Percentiles rank a stretch among this genome's conserved stretches.
These are phyloP conservation scores for Lachnellula subtilissima DNA, from an alignment of 2,329 filamentous ascomycete species.

Conservation along the genomic window DNA sequence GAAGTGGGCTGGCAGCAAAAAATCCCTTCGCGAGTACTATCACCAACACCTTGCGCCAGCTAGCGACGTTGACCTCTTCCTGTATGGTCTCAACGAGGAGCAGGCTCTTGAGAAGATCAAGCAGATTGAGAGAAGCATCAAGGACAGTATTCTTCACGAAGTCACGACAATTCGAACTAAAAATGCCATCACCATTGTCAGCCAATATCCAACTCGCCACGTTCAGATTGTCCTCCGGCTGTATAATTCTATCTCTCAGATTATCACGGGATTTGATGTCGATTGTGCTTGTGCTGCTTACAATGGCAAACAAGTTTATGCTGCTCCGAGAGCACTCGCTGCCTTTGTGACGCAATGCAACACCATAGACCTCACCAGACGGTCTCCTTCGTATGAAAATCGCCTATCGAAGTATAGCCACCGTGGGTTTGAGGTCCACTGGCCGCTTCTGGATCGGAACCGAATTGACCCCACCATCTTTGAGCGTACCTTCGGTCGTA, in stretches of 20 bases:
- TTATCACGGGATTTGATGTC: constrained; percentile 84
- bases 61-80: constrained; percentile 81
- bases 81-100: constrained; percentile 74
- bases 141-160: constrained; percentile 74
- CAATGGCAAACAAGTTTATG: constrained; percentile 75
- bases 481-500: constrained; percentile 72
- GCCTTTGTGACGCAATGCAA: constrained; percentile 82
- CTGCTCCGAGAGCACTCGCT: constrained; percentile 68
- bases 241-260: constrained; percentile 79
- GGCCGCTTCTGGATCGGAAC: constrained; percentile 68
- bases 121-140: constrained; percentile 70
- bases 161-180: constrained; percentile 81
- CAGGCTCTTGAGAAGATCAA: constrained; percentile 79
- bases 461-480: constrained; percentile 81
- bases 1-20: constrained; percentile 57
- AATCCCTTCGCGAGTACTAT: constrained; percentile 66
- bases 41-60: constrained; percentile 77
- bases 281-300: constrained; percentile 79
- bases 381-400: constrained; percentile 84
- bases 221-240: constrained; percentile 80
- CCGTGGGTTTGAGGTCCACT: constrained; percentile 79
- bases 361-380: constrained; percentile 70
- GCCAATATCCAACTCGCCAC: constrained; percentile 77
- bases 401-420: constrained; percentile 81
- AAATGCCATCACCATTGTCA: constrained; percentile 80